Evolutionary conservation across 148 eudicot genomes (phyloP), one percentile per base, ranked within the genome.

Genomic region (Chenopodium berlandieri): DNA sequence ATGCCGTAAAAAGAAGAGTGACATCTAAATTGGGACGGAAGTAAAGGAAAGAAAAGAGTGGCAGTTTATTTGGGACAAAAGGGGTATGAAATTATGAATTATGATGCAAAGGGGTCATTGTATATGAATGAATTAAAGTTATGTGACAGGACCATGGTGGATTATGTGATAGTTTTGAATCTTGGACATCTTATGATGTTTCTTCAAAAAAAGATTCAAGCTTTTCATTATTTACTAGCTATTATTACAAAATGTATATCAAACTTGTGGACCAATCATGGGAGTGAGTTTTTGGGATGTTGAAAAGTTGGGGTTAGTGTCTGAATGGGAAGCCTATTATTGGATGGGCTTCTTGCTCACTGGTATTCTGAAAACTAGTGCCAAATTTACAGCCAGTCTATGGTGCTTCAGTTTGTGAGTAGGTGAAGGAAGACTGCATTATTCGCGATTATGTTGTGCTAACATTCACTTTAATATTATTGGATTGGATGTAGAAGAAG

Each of bases 401-500:
- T 32, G 67, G 4, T 27, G 11, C 56, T 52, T 50, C 19, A 17
- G 22, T 31, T 4, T 32, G 62, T 34, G 30, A 11, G 13, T 79
- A 31, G 79, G 44, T 20, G 32, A 7, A 73, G 66, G 23, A 46
- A 62, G 52, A 52, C n/a, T 52, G 40, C 60, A 22, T 66, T 19
- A 76, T 52, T 56, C 40, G n/a, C 9, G 19, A 67, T 22, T 32
- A 27, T 54, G 69, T 66, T 71, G 76, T 27, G 31, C 62, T 84
- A 47, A 75, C 54, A 12, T 72, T 62, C 50, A 64, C 48, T 60
- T 31, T 30, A 72, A 4, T 75, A n/a, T 73, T 23, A 11, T 81
- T 80, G 68, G 47, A 22, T 83, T 80, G 68, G 62, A 80, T 76
- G 79, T 84, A 84, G 98, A 94, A 84, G 99, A 94, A 74, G 98